Percentiles rank a stretch among this genome's conserved stretches.
These are phyloP conservation scores for Toxoplasma gondii DNA, from an alignment of 169 alveolate genomes.

Conservation along the genomic window DNA sequence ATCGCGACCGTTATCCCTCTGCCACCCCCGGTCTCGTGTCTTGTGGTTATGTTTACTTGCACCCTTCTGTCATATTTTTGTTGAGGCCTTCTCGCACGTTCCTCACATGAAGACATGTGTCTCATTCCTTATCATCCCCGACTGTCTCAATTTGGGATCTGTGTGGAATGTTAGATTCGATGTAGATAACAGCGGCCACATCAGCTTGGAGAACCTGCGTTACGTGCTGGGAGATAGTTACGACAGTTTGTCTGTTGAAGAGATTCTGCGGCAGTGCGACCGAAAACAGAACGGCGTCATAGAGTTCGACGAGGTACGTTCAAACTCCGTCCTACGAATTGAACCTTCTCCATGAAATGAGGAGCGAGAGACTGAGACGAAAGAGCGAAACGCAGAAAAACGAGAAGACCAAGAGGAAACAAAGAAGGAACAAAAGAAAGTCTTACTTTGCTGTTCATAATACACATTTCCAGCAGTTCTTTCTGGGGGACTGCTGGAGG, in stretches of 20 bases:
- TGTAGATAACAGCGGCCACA: conserved; percentile 46
- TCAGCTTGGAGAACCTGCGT: conserved; percentile 56
- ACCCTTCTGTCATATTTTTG: no score
- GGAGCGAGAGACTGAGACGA: neutral
- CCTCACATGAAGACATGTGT: neutral
- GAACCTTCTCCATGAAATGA: neutral
- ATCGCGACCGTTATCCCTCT: no score
- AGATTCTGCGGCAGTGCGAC: conserved; percentile 78
- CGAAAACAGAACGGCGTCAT: conserved; percentile 79
- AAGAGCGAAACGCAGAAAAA: neutral
- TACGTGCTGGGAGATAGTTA: conserved; percentile 74
- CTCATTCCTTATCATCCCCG: neutral
- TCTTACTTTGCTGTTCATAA: neutral
- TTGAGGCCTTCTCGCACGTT: neutral
- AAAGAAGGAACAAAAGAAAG: neutral
- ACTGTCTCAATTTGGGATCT: neutral
- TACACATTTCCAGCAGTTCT: neutral
- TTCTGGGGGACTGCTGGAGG: neutral
- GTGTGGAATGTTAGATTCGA: neutral
- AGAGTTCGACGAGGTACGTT: conserved; percentile 75
- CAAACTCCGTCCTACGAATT: neutral
- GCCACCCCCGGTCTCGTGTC: no score
- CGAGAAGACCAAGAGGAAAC: neutral
- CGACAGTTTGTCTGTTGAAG: conserved; percentile 61
- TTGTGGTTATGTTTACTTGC: no score